Evolutionary conservation across 2,329 filamentous ascomycete species (phyloP).

Genomic region (Alternaria ventricosa): DNA sequence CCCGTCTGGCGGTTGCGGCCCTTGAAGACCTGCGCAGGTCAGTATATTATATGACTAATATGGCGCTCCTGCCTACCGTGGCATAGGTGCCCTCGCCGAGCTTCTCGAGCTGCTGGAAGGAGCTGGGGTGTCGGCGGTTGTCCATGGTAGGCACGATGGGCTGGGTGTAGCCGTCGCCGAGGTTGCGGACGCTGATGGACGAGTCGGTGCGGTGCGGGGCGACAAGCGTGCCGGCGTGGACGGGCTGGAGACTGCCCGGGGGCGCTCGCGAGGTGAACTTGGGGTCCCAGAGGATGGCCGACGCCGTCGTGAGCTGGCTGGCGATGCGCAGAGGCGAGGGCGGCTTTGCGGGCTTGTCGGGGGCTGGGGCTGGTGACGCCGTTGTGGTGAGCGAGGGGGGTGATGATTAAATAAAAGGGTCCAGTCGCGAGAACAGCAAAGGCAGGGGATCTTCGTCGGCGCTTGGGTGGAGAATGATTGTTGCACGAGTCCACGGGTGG

Average conservation of each 20-base stretch:
- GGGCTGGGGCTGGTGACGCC: conserved; percentile 22
- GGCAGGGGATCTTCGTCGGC: conserved; percentile 12
- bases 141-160: conserved; percentile 69
- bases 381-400: conserved; percentile 11
- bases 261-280: conserved; percentile 55
- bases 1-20: conserved; percentile 96
- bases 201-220: conserved; percentile 58
- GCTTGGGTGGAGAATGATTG: conserved; percentile 11
- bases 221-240: conserved; percentile 57
- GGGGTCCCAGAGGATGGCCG: conserved; percentile 58
- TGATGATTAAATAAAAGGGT: conserved; percentile 4
- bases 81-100: conserved; percentile 98
- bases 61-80: conserved; percentile 68
- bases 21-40: conserved; percentile 83
- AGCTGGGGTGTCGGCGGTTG: conserved; percentile 89
- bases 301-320: conserved; percentile 56
- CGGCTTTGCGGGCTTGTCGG: background rate
- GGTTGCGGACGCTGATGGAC: conserved; percentile 57
- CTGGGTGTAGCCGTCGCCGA: conserved; percentile 53
- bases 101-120: conserved; percentile 98
- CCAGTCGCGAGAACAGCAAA: conserved; percentile 12
- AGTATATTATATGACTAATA: conserved; percentile 10
- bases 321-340: conserved; percentile 49
- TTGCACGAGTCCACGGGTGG: conserved; percentile 10
- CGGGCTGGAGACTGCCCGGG: conserved; percentile 54